A percentile compares a stretch with the other conserved stretches of the same genome.
These are phyloP conservation scores for Diaporthe eres DNA, from an alignment of 2,329 filamentous ascomycete species.

Conservation along the genomic window DNA sequence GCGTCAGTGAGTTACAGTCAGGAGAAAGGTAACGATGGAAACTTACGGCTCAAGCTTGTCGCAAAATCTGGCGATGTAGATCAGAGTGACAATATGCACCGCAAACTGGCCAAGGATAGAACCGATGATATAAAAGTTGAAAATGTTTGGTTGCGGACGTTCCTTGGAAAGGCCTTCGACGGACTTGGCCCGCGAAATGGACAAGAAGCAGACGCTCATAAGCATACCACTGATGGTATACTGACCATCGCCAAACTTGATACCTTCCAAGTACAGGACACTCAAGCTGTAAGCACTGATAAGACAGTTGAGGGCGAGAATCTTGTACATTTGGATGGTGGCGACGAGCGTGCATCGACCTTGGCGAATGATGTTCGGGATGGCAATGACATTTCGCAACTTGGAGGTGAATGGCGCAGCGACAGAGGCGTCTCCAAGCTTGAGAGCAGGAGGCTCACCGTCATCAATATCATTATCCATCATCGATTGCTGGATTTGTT, in stretches of 20 bases:
- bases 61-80: constrained; percentile 93
- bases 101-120: constrained; percentile 98
- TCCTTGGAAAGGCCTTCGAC: constrained; percentile 97
- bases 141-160: constrained; percentile 97
- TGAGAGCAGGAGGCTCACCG: constrained; percentile 93
- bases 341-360: constrained; percentile 97
- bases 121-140: constrained; percentile 98
- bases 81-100: constrained; percentile 92
- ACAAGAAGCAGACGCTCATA: constrained; percentile 99
- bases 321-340: constrained; percentile 99
- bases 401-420: constrained; percentile 98
- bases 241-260: constrained; percentile 98
- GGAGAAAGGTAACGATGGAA: background rate
- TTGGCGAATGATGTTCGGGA: constrained; percentile 98
- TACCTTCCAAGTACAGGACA: constrained; percentile 96
- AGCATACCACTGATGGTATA: constrained; percentile 99
- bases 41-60: constrained; percentile 88
- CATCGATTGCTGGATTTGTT: constrained; percentile 88
- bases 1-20: constrained; percentile 47
- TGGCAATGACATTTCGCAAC: constrained; percentile 94
- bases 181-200: constrained; percentile 96
- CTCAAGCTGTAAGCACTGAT: constrained; percentile 98
- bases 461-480: constrained; percentile 90
- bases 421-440: constrained; percentile 96
- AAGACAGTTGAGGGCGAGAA: constrained; percentile 95